phyloP scores from a whole-genome alignment of 805 yeast genomes.

The Sugiyamaella marilandica region DNA sequence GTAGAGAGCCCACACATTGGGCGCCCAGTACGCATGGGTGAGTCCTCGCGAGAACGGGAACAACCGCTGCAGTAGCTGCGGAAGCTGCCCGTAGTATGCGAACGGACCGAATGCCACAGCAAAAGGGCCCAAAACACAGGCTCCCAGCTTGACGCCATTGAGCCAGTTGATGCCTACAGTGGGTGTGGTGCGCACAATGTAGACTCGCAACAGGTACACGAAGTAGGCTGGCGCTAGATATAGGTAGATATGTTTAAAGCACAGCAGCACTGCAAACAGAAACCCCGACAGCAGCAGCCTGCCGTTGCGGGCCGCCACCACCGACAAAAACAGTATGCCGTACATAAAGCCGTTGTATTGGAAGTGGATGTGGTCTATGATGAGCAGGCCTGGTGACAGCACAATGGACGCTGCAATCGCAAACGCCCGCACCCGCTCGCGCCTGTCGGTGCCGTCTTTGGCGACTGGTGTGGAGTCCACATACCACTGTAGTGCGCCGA shows the following conservation, averaged over 20 bases:
- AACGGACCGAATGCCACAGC: conserved; percentile 76
- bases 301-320: conserved; percentile 62
- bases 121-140: conserved; percentile 58
- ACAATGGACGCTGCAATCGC: conserved; percentile 79
- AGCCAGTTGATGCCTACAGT: conserved; percentile 45
- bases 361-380: conserved; percentile 93
- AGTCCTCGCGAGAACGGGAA: conserved; percentile 94
- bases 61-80: conserved; percentile 60
- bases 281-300: conserved; percentile 51
- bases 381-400: conserved; percentile 82
- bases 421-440: conserved; percentile 46
- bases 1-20: conserved; percentile 94
- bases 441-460: conserved; percentile 4
- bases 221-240: conserved; percentile 94
- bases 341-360: conserved; percentile 94
- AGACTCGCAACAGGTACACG: conserved; percentile 66
- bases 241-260: conserved; percentile 91
- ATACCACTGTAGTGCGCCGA: conserved; percentile 65
- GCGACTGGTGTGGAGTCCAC: conserved; percentile 39
- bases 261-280: conserved; percentile 69
- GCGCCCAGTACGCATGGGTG: conserved; percentile 99
- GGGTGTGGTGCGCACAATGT: conserved; percentile 45
- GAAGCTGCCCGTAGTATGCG: conserved; percentile 52
- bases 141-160: conserved; percentile 57
- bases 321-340: conserved; percentile 70